A percentile compares a stretch with the other conserved stretches of the same genome.
These are phyloP conservation scores for Heritiera littoralis DNA, from an alignment of 345 rosid genomes.

Conservation along the genomic window DNA sequence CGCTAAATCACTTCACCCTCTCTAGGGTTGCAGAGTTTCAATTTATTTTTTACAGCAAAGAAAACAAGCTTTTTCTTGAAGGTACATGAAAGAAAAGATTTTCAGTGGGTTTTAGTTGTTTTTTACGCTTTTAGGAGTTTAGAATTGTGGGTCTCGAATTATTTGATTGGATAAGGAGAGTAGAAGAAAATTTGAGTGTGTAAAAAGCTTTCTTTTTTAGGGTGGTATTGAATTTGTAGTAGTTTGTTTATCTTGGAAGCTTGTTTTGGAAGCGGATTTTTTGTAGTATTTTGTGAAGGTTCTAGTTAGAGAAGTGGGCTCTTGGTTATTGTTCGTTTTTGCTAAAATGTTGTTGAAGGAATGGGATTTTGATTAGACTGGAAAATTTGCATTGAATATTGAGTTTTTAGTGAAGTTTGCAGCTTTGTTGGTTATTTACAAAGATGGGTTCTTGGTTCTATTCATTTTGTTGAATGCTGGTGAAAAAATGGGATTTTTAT, in stretches of 20 bases:
- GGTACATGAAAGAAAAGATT: constrained; percentile 1
- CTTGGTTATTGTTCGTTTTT: constrained; percentile 3
- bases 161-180: constrained; percentile 14
- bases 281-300: not conserved
- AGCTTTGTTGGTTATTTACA: constrained; percentile 11
- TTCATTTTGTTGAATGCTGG: constrained; percentile 10
- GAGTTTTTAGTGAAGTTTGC: not conserved
- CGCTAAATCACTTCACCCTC: constrained; percentile 41
- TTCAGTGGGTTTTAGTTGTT: not conserved
- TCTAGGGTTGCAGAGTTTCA: constrained; percentile 16
- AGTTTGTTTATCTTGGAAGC: constrained; percentile 13
- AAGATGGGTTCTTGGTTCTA: not conserved
- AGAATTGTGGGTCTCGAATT: not conserved
- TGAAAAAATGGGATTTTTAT: constrained; percentile 18
- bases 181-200: constrained; percentile 17
- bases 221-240: constrained; percentile 14
- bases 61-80: not conserved
- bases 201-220: constrained; percentile 17
- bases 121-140: constrained; percentile 24
- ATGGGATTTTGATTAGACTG: constrained; percentile 20
- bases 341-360: constrained; percentile 13
- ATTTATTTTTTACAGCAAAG: not conserved
- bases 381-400: constrained; percentile 20
- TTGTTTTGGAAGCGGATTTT: not conserved
- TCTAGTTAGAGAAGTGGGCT: not conserved